Evolutionary conservation across 2,329 filamentous ascomycete genomes (phyloP).

Genomic region (Zymoseptoria crescenta): DNA sequence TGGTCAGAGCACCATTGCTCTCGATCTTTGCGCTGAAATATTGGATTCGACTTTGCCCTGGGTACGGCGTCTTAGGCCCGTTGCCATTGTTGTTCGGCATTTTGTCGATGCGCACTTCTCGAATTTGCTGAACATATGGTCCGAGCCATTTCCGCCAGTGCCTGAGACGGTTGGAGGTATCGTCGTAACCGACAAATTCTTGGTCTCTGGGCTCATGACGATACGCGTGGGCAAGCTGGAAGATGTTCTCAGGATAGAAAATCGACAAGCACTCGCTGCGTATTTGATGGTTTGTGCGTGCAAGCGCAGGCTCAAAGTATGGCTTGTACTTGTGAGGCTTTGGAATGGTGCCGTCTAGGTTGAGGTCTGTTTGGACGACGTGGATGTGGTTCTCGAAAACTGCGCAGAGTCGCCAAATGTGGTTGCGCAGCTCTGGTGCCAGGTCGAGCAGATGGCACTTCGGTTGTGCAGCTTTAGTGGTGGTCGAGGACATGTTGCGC

Average conservation of each 20-base stretch:
- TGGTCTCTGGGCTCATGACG: neutral
- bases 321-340: neutral
- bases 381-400: neutral
- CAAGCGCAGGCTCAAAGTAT: neutral
- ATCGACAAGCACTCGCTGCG: slow-evolving; percentile 1
- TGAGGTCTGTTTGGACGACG: neutral
- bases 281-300: neutral
- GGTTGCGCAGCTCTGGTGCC: neutral
- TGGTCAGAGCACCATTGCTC: neutral
- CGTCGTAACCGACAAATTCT: neutral
- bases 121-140: neutral
- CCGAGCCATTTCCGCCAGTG: neutral
- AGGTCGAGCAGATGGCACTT: neutral
- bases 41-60: neutral
- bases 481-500: neutral
- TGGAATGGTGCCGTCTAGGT: neutral
- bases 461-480: neutral
- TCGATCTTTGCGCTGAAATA: neutral
- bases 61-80: too few relatives aligned
- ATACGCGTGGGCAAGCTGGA: neutral
- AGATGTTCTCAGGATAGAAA: slow-evolving; percentile 1
- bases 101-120: neutral
- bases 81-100: too few relatives aligned
- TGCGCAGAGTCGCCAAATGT: neutral
- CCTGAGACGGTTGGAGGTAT: neutral